Evolutionary conservation across 768 basidiomycete species (phyloP).

Genomic region (Crepidotus variabilis): DNA sequence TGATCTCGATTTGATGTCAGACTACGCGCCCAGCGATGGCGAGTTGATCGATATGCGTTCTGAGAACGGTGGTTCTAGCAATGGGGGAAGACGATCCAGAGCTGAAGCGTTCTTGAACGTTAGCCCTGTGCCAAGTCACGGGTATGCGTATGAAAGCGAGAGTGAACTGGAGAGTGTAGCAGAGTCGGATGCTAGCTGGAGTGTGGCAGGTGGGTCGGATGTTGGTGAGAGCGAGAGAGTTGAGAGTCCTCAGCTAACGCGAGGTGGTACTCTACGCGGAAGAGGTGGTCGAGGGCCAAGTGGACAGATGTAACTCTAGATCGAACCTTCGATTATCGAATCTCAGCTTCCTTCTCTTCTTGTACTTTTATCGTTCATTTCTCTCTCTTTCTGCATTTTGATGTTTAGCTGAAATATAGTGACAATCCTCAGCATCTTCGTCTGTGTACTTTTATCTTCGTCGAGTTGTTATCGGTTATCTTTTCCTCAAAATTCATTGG

Average conservation of each 20-base stretch:
- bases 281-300: not conserved
- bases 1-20: slow-evolving; percentile 20
- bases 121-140: not conserved
- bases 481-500: too few species aligned
- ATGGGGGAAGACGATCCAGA: not conserved
- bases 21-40: slow-evolving; percentile 4
- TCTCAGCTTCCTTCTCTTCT: too few species aligned
- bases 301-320: too few species aligned
- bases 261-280: not conserved
- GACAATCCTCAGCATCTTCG: too few species aligned
- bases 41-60: not conserved
- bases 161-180: slow-evolving; percentile 11
- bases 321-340: too few species aligned
- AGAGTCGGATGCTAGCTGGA: slow-evolving; percentile 16
- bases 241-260: not conserved
- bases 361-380: too few species aligned
- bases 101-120: not conserved
- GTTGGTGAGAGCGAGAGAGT: not conserved
- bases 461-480: too few species aligned
- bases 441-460: too few species aligned
- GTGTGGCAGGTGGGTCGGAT: slow-evolving; percentile 13
- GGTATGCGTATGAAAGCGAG: slow-evolving; percentile 1
- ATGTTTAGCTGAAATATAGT: too few species aligned
- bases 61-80: not conserved
- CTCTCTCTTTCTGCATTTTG: too few species aligned